Percentiles rank a stretch among this genome's conserved stretches.
Evolutionary conservation across 441 rosid species (phyloP).

Genomic region (Euphorbia corollata): DNA sequence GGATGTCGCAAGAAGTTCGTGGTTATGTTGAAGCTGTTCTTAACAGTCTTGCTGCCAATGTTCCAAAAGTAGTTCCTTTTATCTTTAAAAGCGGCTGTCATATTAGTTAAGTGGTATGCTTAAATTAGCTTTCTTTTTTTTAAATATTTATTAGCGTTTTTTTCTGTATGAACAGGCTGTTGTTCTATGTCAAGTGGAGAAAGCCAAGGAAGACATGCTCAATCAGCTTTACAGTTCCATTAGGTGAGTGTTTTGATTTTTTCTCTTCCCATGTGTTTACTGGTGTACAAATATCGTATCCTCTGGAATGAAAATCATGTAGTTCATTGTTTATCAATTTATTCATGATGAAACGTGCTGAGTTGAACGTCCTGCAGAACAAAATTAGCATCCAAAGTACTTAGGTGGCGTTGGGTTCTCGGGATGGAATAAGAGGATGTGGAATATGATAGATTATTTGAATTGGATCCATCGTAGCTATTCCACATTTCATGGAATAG

Average conservation of each 20-base stretch:
- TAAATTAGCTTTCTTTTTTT: too few species aligned
- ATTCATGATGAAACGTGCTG: too few species aligned
- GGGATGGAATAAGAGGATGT: too few species aligned
- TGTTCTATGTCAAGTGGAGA: slow-evolving; percentile 99
- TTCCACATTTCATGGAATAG: too few species aligned
- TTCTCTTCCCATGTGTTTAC: slow-evolving; percentile 5
- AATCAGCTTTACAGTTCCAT: slow-evolving; percentile 91
- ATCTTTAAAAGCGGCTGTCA: slow-evolving; percentile 3
- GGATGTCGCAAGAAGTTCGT: slow-evolving; percentile 99
- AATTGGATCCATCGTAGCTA: too few species aligned
- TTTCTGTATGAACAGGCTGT: slow-evolving; percentile 67
- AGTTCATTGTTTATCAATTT: not conserved
- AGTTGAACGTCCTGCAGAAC: slow-evolving; percentile 2
- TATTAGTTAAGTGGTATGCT: not conserved
- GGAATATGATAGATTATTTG: too few species aligned
- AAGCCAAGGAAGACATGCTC: slow-evolving; percentile 97
- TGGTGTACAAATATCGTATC: not conserved
- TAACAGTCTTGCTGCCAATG: slow-evolving; percentile 97
- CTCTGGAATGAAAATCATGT: not conserved
- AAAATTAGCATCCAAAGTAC: not conserved
- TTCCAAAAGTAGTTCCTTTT: slow-evolving; percentile 68
- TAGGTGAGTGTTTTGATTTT: slow-evolving; percentile 39
- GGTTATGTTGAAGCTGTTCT: slow-evolving; percentile 99
- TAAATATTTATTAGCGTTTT: not conserved
- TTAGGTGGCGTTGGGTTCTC: too few species aligned